These are phyloP conservation scores for Coemansia sp. DNA, from an alignment of 192 early-diverging fungal genomes.

Conservation along the genomic window DNA sequence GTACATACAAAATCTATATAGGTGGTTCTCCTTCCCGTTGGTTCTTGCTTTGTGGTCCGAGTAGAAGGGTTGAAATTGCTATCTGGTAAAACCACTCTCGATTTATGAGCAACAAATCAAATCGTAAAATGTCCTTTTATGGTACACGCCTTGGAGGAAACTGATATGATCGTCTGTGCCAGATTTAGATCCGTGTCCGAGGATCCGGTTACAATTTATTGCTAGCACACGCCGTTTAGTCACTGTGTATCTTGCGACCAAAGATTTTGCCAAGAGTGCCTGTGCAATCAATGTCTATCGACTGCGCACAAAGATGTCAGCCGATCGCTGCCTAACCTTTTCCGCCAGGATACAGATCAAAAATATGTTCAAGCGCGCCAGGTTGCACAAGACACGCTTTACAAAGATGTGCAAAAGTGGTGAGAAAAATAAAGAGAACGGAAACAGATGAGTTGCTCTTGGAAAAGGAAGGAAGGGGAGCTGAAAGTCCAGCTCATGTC, in stretches of 20 bases:
- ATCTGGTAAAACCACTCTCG: not conserved
- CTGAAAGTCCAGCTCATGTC: not conserved
- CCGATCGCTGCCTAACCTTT: no score
- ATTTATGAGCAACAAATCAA: not conserved
- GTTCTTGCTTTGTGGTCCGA: no score
- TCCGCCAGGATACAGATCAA: no score
- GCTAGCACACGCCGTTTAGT: not conserved
- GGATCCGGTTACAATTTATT: not conserved
- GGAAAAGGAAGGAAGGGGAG: not conserved
- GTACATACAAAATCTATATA: conserved; percentile 25
- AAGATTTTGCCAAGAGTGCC: no score
- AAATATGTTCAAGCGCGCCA: no score
- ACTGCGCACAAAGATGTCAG: not conserved
- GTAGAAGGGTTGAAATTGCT: no score
- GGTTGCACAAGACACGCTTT: not conserved
- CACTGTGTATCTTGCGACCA: not conserved
- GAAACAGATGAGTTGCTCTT: not conserved
- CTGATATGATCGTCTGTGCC: not conserved
- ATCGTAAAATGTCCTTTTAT: not conserved
- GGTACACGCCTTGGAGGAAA: not conserved
- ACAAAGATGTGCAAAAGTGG: not conserved
- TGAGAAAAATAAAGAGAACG: not conserved
- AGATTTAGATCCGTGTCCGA: not conserved
- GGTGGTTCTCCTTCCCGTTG: not conserved
- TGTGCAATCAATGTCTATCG: not conserved